phyloP scores from a whole-genome alignment of 208 protist species.

The Acanthamoeba castellanii region DNA sequence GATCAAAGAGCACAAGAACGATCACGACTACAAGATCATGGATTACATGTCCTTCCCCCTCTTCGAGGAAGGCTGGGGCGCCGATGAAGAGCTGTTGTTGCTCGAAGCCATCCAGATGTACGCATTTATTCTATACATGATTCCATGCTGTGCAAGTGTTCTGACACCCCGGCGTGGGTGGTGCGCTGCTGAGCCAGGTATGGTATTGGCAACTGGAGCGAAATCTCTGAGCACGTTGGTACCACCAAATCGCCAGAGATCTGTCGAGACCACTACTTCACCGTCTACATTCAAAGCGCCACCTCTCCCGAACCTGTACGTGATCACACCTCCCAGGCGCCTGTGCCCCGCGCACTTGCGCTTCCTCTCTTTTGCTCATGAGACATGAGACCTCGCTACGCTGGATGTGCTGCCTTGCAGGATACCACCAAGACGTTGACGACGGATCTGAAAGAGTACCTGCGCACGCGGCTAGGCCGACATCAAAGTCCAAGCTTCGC shows the following conservation, averaged over 20 bases:
- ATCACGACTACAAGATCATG: conserved; percentile 79
- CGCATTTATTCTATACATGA: not conserved
- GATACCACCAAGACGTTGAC: conserved; percentile 50
- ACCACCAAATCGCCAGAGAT: conserved; percentile 85
- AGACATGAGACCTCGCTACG: not conserved
- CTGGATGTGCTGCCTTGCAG: not conserved
- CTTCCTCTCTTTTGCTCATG: not conserved
- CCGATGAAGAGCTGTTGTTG: conserved; percentile 85
- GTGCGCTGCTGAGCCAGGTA: conserved; percentile 1
- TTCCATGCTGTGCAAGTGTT: not conserved
- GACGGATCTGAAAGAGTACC: conserved; percentile 54
- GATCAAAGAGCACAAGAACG: conserved; percentile 80
- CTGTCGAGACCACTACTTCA: conserved; percentile 86
- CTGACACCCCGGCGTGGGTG: not conserved
- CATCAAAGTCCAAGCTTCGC: conserved; percentile 19
- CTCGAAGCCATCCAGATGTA: conserved; percentile 86
- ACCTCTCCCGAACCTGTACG: conserved; percentile 35
- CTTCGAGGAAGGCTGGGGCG: conserved; percentile 85
- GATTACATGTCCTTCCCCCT: conserved; percentile 85
- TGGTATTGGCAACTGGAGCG: conserved; percentile 87
- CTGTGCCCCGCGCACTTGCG: not conserved
- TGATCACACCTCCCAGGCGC: not conserved
- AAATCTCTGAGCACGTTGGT: conserved; percentile 85
- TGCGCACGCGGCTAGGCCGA: not conserved
- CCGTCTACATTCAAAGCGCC: conserved; percentile 75